Base-by-base conservation (phyloP, 2,329 filamentous ascomycete genomes). In the Dothideomycetes sp. region DNA sequence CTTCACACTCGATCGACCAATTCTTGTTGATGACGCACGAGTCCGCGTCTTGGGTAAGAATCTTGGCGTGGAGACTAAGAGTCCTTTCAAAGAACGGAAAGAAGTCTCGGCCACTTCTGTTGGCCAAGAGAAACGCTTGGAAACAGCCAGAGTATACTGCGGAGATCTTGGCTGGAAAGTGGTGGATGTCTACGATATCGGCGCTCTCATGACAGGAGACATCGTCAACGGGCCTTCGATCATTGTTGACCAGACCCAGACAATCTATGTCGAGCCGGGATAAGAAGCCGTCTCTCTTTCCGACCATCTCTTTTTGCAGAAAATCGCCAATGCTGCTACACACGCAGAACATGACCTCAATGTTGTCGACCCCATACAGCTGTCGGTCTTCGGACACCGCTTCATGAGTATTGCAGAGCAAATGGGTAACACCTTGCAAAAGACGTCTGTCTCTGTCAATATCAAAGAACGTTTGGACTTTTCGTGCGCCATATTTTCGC, bases 341-440 rank as follows among this genome's bases (percentile, higher is more conserved):
- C n/a, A n/a, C n/a, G n/a, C n/a, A n/a, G n/a, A n/a, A n/a, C n/a
- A n/a, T n/a, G n/a, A n/a, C n/a, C n/a, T n/a, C n/a, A n/a, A n/a
- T n/a, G n/a, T n/a, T n/a, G n/a, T n/a, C n/a, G 65, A 70, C 42
- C 71, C 71, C 0, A 72, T 74, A 31, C 59, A 66, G 19, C 61
- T 75, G 3, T 72, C 66, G 11, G 66, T 75, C 31, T 74, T 74
- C 41, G 68, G 66, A 0, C 69, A 75, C 47, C 60, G 71, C 0
- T 75, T 75, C 58, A 75, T 75, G 72, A 67, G 68, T 3, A 73
- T 75, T 14, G 71, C 71, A 1, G 71, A 75, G 43, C 71, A 75
- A 45, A 75, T 74, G 71, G 72, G 71, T 30, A 66, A 66, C 3
- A 72, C 70, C 0, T 55, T 75, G 15, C 70, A 74, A 38, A 69